Conservation (phyloP, 805 yeast species). For the Ogataea populi-albae region DNA sequence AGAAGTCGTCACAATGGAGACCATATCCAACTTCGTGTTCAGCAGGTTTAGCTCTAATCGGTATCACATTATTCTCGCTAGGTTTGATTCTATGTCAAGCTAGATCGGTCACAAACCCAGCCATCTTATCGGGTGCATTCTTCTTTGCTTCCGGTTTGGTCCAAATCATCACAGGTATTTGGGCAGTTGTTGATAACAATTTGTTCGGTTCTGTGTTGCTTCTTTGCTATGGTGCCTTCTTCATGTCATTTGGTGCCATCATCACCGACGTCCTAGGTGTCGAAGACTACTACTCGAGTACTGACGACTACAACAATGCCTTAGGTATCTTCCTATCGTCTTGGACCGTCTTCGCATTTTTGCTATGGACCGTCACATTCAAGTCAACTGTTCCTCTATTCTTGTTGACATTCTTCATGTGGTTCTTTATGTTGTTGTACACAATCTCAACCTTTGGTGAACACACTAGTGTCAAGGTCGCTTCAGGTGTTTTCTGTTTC, state of each 20-base stretch:
- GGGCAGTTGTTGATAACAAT: slow-evolving; percentile 49
- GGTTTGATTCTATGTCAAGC: slow-evolving; percentile 45
- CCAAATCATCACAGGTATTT: slow-evolving; percentile 47
- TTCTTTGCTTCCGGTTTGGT: slow-evolving; percentile 49
- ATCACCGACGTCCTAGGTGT: slow-evolving; percentile 44
- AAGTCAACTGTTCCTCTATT: slow-evolving; percentile 43
- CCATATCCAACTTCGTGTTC: slow-evolving; percentile 49
- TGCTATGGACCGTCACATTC: slow-evolving; percentile 41
- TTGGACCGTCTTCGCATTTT: slow-evolving; percentile 47
- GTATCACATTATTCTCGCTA: slow-evolving; percentile 45
- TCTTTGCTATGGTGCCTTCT: slow-evolving; percentile 49
- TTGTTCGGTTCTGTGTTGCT: slow-evolving; percentile 49
- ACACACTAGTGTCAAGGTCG: slow-evolving; percentile 30
- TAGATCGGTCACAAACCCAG: slow-evolving; percentile 40
- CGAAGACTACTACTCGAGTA: slow-evolving; percentile 35
- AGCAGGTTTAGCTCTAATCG: slow-evolving; percentile 45
- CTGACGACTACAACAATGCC: slow-evolving; percentile 37
- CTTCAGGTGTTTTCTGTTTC: slow-evolving; percentile 45
- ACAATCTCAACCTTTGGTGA: slow-evolving; percentile 41
- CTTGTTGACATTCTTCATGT: slow-evolving; percentile 37
- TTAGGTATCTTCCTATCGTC: slow-evolving; percentile 45
- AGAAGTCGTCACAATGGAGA: slow-evolving; percentile 39
- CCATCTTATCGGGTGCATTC: slow-evolving; percentile 42
- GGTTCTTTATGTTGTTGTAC: slow-evolving; percentile 41
- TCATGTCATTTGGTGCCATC: slow-evolving; percentile 45